Evolutionary conservation across 73 alveolate genomes (phyloP), one percentile per base, ranked within the genome.

Genomic region (Paramecium octaurelia): DNA sequence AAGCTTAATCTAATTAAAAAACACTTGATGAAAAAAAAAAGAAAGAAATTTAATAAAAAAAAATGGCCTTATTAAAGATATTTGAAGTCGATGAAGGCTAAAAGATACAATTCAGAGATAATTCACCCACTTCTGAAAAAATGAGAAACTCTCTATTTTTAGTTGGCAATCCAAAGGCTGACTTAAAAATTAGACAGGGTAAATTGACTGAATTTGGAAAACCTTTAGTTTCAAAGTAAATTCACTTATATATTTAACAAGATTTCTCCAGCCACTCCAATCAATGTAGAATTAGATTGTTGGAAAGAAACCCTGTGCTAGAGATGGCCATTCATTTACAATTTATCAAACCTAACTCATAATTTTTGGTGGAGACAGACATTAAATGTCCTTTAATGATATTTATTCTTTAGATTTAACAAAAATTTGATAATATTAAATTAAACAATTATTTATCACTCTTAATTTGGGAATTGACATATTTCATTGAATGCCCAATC

Each of bases 341-440:
- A 64, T 92, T 44, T 92, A 71, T 94, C 27, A 94, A 21, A 93
- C 83, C 23, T 87, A 86, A 42, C 90, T 96, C 92, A 60, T 93
- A 86, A 84, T 96, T 12, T 96, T 96, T 92, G 99, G 98, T n/a
- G 99, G 99, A 58, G 99, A 96, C 91, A 93, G 99, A 92, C 97
- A 96, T 94, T 85, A 96, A 87, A 95, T 93, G 95, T 95, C 98
- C 11, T 96, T 95, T 77, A 95, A 96, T 88, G 98, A 96, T 93
- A 54, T 96, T 76, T 96, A 92, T 70, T 16, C 70, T 14, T 57
- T 89, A 21, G 92, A 89, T 27, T 89, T 89, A 70, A 70, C 58
- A 24, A 89, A 89, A 44, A 80, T 80, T 80, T 64, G 84, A 60
- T 21, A 50, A 10, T 44, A 10, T 44, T 36, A 36, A 6, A 36